Evolutionary conservation across 2,329 filamentous ascomycete genomes (phyloP), one percentile per base, ranked within the genome.

Genomic region (Fusarium buharicum): DNA sequence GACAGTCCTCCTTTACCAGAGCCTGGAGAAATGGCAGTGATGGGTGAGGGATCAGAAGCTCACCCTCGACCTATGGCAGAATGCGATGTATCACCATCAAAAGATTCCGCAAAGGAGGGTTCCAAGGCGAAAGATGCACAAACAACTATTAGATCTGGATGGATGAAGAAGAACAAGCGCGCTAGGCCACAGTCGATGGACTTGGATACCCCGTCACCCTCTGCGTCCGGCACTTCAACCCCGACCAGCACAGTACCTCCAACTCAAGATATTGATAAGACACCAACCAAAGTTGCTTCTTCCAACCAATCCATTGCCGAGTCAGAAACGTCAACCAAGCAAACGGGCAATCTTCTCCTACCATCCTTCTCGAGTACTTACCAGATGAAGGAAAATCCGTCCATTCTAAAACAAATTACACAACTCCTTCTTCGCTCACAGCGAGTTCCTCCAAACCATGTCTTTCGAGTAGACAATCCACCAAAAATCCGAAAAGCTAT

Each of bases 401-500:
- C 90, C 6, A 84, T 93, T 14, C 72, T 92, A n/a, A 85, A 88
- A 62, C 82, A 92, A 76, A 80, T 90, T 67, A 73, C 84, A 48
- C 77, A 84, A 74, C 72, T 90, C 50, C 74, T 90, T 4, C 76
- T 88, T 11, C 79, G 83, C 27, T 80, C 82, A 2, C 80, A 82
- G 37, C 84, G 88, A 45, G 75, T 82, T 8, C 81, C 85, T 4
- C 82, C 82, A 14, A 88, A 85, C 45, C 91, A 97, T 73, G 86
- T 97, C 6, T 89, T 87, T 65, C 84, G 92, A 28, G 78, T 86
- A 7, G 87, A 87, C 39, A 86, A 90, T 8, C 82, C 86, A 0
- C 90, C 87, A 1, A 90, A 85, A 64, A 87, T 98, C 41, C 92
- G 87, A 71, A 95, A 90, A 66, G 95, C 95, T 12, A 83, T 99